Conservation (phyloP, 768 basidiomycete species). For the Tricholoma matsutake region DNA sequence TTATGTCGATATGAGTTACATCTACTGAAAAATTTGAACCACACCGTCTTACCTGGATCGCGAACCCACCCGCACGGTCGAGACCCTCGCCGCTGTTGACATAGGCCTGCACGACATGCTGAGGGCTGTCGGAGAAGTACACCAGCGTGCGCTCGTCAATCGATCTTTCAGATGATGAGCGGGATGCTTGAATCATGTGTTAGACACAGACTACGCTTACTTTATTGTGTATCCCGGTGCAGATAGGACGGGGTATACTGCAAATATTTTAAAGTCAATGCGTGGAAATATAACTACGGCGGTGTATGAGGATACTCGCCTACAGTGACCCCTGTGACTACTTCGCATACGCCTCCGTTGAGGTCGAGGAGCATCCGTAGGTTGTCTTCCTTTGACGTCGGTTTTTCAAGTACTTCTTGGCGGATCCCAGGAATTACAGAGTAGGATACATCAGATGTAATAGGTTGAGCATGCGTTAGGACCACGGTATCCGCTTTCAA, state of each 20-base stretch:
- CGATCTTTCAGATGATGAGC: slow-evolving; percentile 44
- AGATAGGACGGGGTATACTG: slow-evolving; percentile 72
- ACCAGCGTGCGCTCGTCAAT: slow-evolving; percentile 83
- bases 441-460: slow-evolving; percentile 53
- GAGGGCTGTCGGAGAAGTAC: slow-evolving; percentile 65
- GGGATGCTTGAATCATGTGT: not conserved
- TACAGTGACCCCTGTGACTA: slow-evolving; percentile 86
- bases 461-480: slow-evolving; percentile 68
- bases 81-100: slow-evolving; percentile 82
- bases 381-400: slow-evolving; percentile 73
- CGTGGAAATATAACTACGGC: not conserved
- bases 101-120: slow-evolving; percentile 67
- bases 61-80: slow-evolving; percentile 92
- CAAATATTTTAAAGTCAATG: not conserved
- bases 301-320: slow-evolving; percentile 41
- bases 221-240: slow-evolving; percentile 75
- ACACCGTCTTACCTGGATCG: slow-evolving; percentile 66
- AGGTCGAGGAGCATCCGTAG: slow-evolving; percentile 83
- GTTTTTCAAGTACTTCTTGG: slow-evolving; percentile 91
- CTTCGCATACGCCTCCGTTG: slow-evolving; percentile 84
- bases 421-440: slow-evolving; percentile 45
- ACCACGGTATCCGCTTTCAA: slow-evolving; percentile 91
- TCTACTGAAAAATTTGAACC: not conserved
- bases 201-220: slow-evolving; percentile 32
- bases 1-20: not conserved